Evolutionary conservation across 2,329 filamentous ascomycete species (phyloP).

Genomic region (Didymella pomorum): DNA sequence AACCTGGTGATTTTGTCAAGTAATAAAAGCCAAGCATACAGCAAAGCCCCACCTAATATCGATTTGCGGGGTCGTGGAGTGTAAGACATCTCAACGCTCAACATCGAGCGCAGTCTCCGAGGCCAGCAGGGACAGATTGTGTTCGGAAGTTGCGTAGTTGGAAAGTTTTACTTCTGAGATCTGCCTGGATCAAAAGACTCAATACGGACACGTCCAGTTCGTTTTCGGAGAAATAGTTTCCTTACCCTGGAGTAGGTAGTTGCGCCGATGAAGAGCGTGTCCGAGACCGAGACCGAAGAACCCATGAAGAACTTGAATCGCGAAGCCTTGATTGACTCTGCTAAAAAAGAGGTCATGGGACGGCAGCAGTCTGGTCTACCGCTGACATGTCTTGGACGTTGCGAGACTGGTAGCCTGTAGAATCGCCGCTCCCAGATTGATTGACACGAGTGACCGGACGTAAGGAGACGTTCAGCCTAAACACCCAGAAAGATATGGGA

Average conservation of each 20-base stretch:
- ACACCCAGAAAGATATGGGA: background rate
- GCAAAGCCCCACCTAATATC: slow-evolving; percentile 27
- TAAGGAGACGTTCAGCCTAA: slow-evolving; percentile 6
- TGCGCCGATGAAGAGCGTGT: background rate
- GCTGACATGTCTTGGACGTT: background rate
- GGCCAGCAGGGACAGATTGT: background rate
- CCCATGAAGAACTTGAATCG: background rate
- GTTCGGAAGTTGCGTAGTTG: background rate
- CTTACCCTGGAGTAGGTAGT: background rate
- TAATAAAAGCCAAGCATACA: slow-evolving; percentile 17
- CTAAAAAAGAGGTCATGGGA: background rate
- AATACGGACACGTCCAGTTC: background rate
- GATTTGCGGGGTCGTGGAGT: slow-evolving; percentile 20
- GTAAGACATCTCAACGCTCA: background rate
- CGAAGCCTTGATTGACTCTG: background rate
- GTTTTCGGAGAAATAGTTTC: background rate
- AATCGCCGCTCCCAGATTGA: slow-evolving; percentile 7
- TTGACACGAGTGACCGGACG: background rate
- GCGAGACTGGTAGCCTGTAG: background rate
- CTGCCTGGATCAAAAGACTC: background rate
- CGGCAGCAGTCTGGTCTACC: background rate
- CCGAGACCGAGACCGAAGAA: background rate
- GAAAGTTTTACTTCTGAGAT: background rate
- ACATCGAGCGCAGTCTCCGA: background rate
- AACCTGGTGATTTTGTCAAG: slow-evolving; percentile 8